A percentile compares a stretch with the other conserved stretches of the same genome.
phyloP scores from a whole-genome alignment of 768 basidiomycete species.

The Auriscalpium orientale region DNA sequence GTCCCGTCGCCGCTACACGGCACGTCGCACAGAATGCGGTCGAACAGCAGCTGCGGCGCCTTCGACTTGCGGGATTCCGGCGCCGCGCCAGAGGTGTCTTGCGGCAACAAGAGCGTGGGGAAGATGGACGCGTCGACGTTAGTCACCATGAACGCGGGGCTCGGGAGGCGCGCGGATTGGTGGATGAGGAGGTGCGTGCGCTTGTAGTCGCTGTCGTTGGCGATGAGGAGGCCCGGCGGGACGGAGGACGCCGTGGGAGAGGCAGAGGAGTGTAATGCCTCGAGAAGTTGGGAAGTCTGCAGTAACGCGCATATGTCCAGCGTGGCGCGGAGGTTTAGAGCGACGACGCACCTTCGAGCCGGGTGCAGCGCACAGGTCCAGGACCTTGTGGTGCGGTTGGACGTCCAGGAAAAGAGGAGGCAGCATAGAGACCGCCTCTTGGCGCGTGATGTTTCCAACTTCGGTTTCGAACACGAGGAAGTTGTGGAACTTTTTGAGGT shows the following conservation, averaged over 20 bases:
- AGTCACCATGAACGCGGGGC: slow-evolving; percentile 88
- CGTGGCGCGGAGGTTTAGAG: neutral
- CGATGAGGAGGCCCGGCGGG: slow-evolving; percentile 82
- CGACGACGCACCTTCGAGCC: slow-evolving; percentile 75
- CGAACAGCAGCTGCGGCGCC: slow-evolving; percentile 58
- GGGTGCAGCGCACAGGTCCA: slow-evolving; percentile 98
- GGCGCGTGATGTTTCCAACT: slow-evolving; percentile 91
- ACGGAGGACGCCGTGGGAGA: slow-evolving; percentile 53
- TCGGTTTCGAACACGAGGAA: slow-evolving; percentile 98
- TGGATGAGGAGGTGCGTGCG: slow-evolving; percentile 95
- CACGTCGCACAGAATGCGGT: slow-evolving; percentile 92
- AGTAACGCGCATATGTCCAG: neutral
- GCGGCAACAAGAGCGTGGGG: slow-evolving; percentile 51
- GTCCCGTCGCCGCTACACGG: slow-evolving; percentile 98
- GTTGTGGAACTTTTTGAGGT: slow-evolving; percentile 92
- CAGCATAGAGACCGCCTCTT: slow-evolving; percentile 99
- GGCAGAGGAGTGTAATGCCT: slow-evolving; percentile 83
- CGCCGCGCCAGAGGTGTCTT: slow-evolving; percentile 23
- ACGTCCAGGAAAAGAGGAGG: slow-evolving; percentile 93
- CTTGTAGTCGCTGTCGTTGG: slow-evolving; percentile 93
- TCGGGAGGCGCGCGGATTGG: slow-evolving; percentile 90
- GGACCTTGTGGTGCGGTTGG: slow-evolving; percentile 86
- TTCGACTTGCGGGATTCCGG: slow-evolving; percentile 24
- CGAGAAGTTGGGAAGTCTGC: slow-evolving; percentile 91
- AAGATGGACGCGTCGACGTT: slow-evolving; percentile 92